Evolutionary conservation across 768 basidiomycete genomes (phyloP).

Genomic region (Trametes cubensis): DNA sequence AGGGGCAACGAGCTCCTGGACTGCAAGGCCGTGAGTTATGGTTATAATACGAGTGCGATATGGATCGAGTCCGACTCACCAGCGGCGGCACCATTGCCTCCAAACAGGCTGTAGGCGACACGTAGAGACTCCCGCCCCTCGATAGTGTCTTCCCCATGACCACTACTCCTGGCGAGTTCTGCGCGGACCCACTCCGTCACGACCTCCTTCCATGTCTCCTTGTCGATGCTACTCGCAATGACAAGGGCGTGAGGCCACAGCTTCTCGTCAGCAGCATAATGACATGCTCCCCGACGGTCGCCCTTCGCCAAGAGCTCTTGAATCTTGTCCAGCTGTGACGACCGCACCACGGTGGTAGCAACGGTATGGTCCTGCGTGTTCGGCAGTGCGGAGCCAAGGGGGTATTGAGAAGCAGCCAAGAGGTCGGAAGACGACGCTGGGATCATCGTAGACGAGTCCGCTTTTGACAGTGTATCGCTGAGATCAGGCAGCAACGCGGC

Average conservation of each 20-base stretch:
- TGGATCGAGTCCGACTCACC: conserved; percentile 47
- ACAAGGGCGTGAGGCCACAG: conserved; percentile 97
- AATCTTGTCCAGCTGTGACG: conserved; percentile 74
- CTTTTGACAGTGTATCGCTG: background rate
- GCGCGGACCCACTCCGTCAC: conserved; percentile 81
- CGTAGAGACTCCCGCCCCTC: conserved; percentile 74
- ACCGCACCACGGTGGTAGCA: conserved; percentile 58
- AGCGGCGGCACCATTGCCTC: conserved; percentile 78
- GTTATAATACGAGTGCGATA: background rate
- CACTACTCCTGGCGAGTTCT: conserved; percentile 56
- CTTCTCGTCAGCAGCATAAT: conserved; percentile 84
- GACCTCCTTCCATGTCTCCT: conserved; percentile 91
- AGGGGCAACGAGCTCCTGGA: conserved; percentile 73
- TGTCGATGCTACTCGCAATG: conserved; percentile 90
- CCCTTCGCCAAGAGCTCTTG: conserved; percentile 81
- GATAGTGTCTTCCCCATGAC: conserved; percentile 19
- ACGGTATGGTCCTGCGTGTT: conserved; percentile 52
- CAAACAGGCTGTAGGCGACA: conserved; percentile 80
- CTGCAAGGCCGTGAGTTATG: conserved; percentile 40
- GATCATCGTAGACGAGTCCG: conserved; percentile 2
- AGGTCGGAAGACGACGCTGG: conserved; percentile 19
- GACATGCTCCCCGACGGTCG: conserved; percentile 83
- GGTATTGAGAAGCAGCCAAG: conserved; percentile 29
- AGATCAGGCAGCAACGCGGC: conserved; percentile 67
- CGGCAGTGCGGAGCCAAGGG: conserved; percentile 27